Percentiles rank a stretch among this genome's conserved stretches.
Conservation (phyloP, 768 basidiomycete genomes). For the Leccinum fibrillosum region DNA sequence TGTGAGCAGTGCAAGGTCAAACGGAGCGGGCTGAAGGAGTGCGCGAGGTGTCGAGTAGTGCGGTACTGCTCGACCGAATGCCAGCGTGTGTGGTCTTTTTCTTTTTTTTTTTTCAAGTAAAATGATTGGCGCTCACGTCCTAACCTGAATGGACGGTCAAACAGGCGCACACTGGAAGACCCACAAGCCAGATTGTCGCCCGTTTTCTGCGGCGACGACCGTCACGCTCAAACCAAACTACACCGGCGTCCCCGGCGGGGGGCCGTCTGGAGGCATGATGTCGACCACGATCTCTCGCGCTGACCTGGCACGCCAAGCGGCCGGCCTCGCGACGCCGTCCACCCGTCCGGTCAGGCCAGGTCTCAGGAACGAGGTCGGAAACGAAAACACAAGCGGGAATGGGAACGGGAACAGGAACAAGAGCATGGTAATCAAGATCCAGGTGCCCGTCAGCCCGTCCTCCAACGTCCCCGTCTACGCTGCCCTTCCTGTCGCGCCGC, state of each 20-base stretch:
- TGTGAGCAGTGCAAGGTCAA: constrained; percentile 40
- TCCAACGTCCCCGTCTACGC: constrained; percentile 1
- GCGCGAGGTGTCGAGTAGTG: constrained; percentile 41
- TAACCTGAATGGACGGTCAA: background rate
- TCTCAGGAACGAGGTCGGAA: constrained; percentile 17
- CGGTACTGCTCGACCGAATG: constrained; percentile 55
- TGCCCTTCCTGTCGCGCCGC: constrained; percentile 14
- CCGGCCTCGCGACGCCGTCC: constrained; percentile 27
- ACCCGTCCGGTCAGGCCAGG: constrained; percentile 18
- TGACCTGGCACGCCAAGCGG: constrained; percentile 27
- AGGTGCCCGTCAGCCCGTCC: constrained; percentile 35
- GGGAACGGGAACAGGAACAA: constrained; percentile 28
- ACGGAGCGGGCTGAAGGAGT: constrained; percentile 37
- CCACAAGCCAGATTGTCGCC: constrained; percentile 46
- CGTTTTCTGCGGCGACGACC: constrained; percentile 42
- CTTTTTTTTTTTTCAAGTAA: background rate
- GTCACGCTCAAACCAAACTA: constrained; percentile 49
- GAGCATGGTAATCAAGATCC: constrained; percentile 51
- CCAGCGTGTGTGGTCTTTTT: constrained; percentile 40
- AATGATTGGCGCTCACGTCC: background rate
- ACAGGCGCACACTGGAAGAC: constrained; percentile 45
- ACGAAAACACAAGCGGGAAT: background rate
- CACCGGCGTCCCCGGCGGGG: constrained; percentile 1
- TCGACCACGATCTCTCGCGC: constrained; percentile 24
- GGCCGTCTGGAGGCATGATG: background rate